A percentile compares a stretch with the other conserved stretches of the same genome.
Conservation (phyloP, 2,329 filamentous ascomycete genomes). For the Curvularia sp. region DNA sequence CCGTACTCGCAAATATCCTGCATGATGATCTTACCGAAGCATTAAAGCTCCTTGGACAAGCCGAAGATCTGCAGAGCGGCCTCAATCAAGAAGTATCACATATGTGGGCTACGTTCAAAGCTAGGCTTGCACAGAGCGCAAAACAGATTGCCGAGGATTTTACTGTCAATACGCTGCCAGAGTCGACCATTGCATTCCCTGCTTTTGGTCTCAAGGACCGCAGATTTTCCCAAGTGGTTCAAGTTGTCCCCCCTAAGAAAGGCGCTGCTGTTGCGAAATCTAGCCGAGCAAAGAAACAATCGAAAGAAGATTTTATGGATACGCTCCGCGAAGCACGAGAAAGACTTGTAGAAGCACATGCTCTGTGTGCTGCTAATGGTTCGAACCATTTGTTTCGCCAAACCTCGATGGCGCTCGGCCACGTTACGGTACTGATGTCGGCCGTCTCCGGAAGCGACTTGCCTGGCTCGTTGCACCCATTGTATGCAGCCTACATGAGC, state of each 20-base stretch:
- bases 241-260: constrained; percentile 27
- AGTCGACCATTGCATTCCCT: constrained; percentile 89
- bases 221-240: constrained; percentile 33
- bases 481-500: constrained; percentile 51
- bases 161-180: constrained; percentile 86
- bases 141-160: constrained; percentile 79
- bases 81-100: constrained; percentile 58
- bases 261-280: constrained; percentile 21
- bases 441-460: constrained; percentile 42
- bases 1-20: constrained; percentile 53
- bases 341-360: constrained; percentile 68
- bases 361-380: constrained; percentile 60
- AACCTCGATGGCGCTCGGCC: constrained; percentile 45
- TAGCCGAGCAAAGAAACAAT: constrained; percentile 33
- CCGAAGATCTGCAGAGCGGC: constrained; percentile 37
- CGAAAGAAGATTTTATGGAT: constrained; percentile 59
- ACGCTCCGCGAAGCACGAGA: constrained; percentile 71
- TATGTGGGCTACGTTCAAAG: constrained; percentile 68
- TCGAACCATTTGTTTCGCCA: constrained; percentile 64
- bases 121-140: constrained; percentile 71
- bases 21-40: constrained; percentile 44
- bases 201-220: constrained; percentile 58
- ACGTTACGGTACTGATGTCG: constrained; percentile 51
- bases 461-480: constrained; percentile 47
- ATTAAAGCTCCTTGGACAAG: constrained; percentile 34